Evolutionary conservation across 2,329 filamentous ascomycete species (phyloP), one percentile per base, ranked within the genome.

Genomic region (Arachnomyces sp.): DNA sequence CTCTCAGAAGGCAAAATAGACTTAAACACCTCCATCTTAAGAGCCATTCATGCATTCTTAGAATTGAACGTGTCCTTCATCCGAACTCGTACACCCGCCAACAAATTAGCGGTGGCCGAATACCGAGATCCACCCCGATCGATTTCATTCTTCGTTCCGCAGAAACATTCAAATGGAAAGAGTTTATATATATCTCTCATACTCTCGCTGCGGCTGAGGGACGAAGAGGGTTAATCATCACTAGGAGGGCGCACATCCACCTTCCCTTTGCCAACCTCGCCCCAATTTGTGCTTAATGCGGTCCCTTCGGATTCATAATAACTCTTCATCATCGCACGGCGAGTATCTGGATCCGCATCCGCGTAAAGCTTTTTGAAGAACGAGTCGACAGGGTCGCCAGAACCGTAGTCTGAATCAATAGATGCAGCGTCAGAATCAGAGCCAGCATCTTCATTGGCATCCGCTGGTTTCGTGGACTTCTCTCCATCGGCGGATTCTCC

Each of bases 241-340:
- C 46, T 52, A 31, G 57, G 49, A 21, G 52, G 50, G 7, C 53
- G 55, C 34, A 54, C 46, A 57, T 86, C 77, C 17, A 95, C 84
- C 16, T 67, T 82, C 13, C 77, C 78, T 47, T 72, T 75, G 37
- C 78, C 77, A 14, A 95, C 90, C 46, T 94, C 84, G 7, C 68
- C 65, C 92, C 92, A 98, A 59, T 90, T 87, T 0, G 92, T 98
- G 62, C 87, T 95, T 36, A 98, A 68, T 2, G 85, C 77, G 0
- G 92, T 98, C 3, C 92, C 92, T 52, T 93, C 92, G 62, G 89
- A 95, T 71, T 98, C 90, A 11, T 80, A 74, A 56, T 86, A 96
- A 57, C 86, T 94, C 77, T 98, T 98, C 79, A 93, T 86, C 92
- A 98, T 98, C 7, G 92, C 92, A 2, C 88, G 79, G 57, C 80